Base-by-base conservation (phyloP, 352 stramenopile species). In the Phytopythium ostracodes region DNA sequence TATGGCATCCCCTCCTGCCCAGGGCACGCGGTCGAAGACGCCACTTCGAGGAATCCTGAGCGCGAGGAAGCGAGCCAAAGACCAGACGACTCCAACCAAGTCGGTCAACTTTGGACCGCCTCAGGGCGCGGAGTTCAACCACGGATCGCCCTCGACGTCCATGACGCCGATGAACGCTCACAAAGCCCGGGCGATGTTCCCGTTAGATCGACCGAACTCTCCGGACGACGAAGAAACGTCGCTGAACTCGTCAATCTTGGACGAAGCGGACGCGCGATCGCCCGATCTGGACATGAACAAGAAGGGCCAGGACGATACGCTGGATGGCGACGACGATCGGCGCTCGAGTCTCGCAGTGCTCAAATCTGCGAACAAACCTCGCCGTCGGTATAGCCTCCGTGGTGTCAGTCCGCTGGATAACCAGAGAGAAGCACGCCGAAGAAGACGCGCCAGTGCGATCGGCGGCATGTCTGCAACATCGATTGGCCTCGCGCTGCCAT, bases 51-150 rank as follows among this genome's bases (percentile, higher is more conserved):
- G 84, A 27, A 92, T 89, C 25, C 55, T 95, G 44, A 96, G 87
- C 59, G 87, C 84, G 3, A 73, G 76, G 44, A 96, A 96, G 60
- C 60, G 62, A 10, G 74, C 64, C 20, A 62, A 59, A 10, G 66
- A 68, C 0, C 75, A 79, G 25, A 75, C 75, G 36, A 96, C 87
- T 31, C 87, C 87, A 8, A 93, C 62, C 54, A 96, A 96, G 58
- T 81, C 76, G 22, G 82, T 96, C 27, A 92, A 92, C 62, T 96
- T 96, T 70, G 87, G 87, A 35, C 84, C 87, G 12, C 73, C 87
- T 7, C 73, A 91, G 62, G 81, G 81, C 36, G 81, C 84, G 7
- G 82, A 96, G 61, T 96, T 94, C 68, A 88, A 91, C 29, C 63
- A 81, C 38, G 84, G 81, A 2, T 92, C 83, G 0, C 87, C 87